These are phyloP conservation scores for Phialemonium atrogriseum DNA, from an alignment of 2,329 filamentous ascomycete species.

Conservation along the genomic window DNA sequence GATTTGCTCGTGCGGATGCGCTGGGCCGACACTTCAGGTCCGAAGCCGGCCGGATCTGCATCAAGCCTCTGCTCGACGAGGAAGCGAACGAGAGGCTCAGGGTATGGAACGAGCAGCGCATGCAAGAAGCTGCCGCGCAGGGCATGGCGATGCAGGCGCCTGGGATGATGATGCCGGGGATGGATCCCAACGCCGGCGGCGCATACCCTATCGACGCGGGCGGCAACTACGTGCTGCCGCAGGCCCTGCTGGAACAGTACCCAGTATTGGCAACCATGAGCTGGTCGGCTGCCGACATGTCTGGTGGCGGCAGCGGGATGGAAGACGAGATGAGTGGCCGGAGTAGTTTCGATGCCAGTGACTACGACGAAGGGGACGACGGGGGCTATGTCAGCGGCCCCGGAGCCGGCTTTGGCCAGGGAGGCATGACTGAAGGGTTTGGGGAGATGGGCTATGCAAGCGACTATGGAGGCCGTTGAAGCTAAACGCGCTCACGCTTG, in stretches of 20 bases:
- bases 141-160: constrained; percentile 52
- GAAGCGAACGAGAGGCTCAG: constrained; percentile 78
- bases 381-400: constrained; percentile 58
- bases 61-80: constrained; percentile 94
- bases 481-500: background rate
- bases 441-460: constrained; percentile 46
- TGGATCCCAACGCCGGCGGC: constrained; percentile 48
- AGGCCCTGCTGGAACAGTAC: constrained; percentile 83
- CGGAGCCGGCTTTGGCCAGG: constrained; percentile 51
- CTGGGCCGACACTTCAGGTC: constrained; percentile 91
- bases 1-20: constrained; percentile 92
- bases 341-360: constrained; percentile 75
- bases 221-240: constrained; percentile 65
- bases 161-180: constrained; percentile 52
- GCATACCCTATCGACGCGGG: constrained; percentile 46
- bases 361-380: constrained; percentile 68
- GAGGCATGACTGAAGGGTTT: constrained; percentile 45
- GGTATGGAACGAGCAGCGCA: constrained; percentile 63
- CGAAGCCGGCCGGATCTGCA: constrained; percentile 91
- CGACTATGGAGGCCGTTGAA: constrained; percentile 37
- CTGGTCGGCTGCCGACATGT: constrained; percentile 61
- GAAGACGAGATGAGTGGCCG: constrained; percentile 72
- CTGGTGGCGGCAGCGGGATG: constrained; percentile 60
- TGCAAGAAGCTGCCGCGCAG: constrained; percentile 45
- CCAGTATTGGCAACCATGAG: constrained; percentile 86